phyloP scores from a whole-genome alignment of 345 rosid species.

The Anacardium occidentale region DNA sequence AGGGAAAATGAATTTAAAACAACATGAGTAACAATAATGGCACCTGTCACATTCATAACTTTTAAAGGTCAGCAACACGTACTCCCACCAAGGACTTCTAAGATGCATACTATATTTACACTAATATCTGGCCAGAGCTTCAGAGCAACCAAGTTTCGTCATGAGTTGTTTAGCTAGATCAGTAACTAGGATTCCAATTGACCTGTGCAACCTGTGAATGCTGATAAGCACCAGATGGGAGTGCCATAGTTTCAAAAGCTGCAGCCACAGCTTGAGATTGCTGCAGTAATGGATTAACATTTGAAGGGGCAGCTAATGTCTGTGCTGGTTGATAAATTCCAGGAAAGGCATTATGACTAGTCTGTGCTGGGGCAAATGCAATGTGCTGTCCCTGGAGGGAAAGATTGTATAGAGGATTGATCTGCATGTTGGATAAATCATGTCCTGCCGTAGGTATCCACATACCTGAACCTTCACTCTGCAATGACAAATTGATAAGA shows the following conservation, averaged over 20 bases:
- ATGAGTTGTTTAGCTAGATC: conserved; percentile 19
- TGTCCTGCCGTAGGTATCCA: conserved; percentile 62
- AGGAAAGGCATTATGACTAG: conserved; percentile 55
- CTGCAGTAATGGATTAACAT: conserved; percentile 48
- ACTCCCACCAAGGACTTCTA: conserved; percentile 24
- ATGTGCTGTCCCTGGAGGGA: conserved; percentile 65
- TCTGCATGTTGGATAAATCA: conserved; percentile 61
- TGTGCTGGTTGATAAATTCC: conserved; percentile 60
- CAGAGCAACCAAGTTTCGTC: conserved; percentile 15
- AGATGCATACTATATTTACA: conserved; percentile 54
- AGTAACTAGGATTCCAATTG: conserved; percentile 49
- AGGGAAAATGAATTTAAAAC: conserved; percentile 15
- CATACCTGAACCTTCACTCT: conserved; percentile 62
- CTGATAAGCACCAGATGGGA: conserved; percentile 47
- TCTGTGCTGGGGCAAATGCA: conserved; percentile 55
- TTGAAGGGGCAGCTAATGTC: conserved; percentile 46
- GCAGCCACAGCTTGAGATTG: conserved; percentile 45
- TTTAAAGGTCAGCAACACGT: conserved; percentile 29
- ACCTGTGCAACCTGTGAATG: conserved; percentile 50
- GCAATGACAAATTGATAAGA: conserved; percentile 17
- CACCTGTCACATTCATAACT: conserved; percentile 19
- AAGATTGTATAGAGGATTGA: conserved; percentile 57
- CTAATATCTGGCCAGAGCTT: conserved; percentile 41
- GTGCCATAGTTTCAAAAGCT: conserved; percentile 40
- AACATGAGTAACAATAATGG: conserved; percentile 16